These are phyloP conservation scores for Neofusicoccum parvum DNA, from an alignment of 2,329 filamentous ascomycete species.

Conservation along the genomic window DNA sequence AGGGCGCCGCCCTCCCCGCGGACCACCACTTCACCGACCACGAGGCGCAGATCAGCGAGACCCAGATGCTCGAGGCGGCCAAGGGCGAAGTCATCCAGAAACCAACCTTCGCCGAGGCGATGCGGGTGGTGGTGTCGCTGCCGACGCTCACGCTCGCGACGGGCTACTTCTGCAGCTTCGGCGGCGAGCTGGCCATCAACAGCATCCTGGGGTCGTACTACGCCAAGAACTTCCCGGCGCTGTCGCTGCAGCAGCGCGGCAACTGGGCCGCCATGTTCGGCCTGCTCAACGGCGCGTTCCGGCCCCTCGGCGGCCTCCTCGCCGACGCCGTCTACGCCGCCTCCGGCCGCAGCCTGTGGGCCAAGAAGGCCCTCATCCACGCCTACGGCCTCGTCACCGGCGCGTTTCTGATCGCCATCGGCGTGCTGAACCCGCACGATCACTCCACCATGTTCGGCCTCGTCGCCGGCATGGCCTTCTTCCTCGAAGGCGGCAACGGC, in stretches of 20 bases:
- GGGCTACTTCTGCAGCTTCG: slow-evolving; percentile 64
- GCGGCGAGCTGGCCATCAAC: slow-evolving; percentile 63
- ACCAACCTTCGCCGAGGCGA: slow-evolving; percentile 61
- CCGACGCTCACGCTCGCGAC: slow-evolving; percentile 56
- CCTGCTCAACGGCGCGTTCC: slow-evolving; percentile 69
- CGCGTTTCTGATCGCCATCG: slow-evolving; percentile 64
- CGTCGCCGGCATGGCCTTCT: slow-evolving; percentile 75
- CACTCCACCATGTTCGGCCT: slow-evolving; percentile 73
- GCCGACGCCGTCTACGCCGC: slow-evolving; percentile 58
- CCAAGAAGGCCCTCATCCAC: slow-evolving; percentile 65
- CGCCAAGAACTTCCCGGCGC: slow-evolving; percentile 55
- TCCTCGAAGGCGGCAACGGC: slow-evolving; percentile 82
- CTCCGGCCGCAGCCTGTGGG: slow-evolving; percentile 57
- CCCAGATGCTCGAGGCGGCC: slow-evolving; percentile 58
- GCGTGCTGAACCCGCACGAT: slow-evolving; percentile 62
- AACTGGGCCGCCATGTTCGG: slow-evolving; percentile 74
- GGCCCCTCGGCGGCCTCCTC: slow-evolving; percentile 66
- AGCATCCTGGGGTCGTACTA: slow-evolving; percentile 63
- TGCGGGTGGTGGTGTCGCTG: slow-evolving; percentile 64
- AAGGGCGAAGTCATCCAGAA: slow-evolving; percentile 63
- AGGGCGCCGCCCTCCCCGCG: slow-evolving; percentile 25
- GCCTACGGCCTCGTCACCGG: slow-evolving; percentile 59
- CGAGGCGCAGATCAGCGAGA: slow-evolving; percentile 52
- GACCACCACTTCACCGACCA: slow-evolving; percentile 39
- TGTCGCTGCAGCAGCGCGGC: slow-evolving; percentile 58